Conservation (phyloP, 371 early-diverging fungal genomes). For the Nosema granulosis region DNA sequence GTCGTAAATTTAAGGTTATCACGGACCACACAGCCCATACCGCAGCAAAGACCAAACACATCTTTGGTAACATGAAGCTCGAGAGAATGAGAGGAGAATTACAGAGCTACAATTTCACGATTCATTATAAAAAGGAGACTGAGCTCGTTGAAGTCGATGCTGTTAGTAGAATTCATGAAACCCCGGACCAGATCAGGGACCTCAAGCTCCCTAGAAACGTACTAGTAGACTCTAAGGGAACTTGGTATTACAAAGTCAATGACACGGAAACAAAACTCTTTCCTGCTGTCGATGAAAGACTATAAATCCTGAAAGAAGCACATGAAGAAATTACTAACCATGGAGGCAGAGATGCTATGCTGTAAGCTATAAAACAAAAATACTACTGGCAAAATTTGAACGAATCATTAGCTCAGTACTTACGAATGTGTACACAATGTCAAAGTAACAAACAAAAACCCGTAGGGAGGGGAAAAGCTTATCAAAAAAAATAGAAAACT, state of each 20-base stretch:
- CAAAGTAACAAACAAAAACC: not conserved
- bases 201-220: not conserved
- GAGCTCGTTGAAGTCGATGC: not conserved
- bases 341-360: not conserved
- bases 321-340: not conserved
- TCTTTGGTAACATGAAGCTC: not conserved
- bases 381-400: not conserved
- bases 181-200: not conserved
- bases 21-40: slow-evolving; percentile 58
- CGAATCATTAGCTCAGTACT: not conserved
- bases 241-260: not conserved
- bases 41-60: slow-evolving; percentile 18
- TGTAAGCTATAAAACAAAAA: not conserved
- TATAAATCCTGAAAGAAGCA: not conserved
- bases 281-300: not conserved
- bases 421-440: not conserved
- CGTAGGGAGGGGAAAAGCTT: not conserved
- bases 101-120: slow-evolving; percentile 22
- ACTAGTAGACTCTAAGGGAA: not conserved
- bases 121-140: slow-evolving; percentile 34
- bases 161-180: not conserved
- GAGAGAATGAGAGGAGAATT: slow-evolving; percentile 37
- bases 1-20: slow-evolving; percentile 41
- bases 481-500: not conserved
- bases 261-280: not conserved